Evolutionary conservation across 139 green algal genomes (phyloP).

Genomic region (Desmodesmus armatus): DNA sequence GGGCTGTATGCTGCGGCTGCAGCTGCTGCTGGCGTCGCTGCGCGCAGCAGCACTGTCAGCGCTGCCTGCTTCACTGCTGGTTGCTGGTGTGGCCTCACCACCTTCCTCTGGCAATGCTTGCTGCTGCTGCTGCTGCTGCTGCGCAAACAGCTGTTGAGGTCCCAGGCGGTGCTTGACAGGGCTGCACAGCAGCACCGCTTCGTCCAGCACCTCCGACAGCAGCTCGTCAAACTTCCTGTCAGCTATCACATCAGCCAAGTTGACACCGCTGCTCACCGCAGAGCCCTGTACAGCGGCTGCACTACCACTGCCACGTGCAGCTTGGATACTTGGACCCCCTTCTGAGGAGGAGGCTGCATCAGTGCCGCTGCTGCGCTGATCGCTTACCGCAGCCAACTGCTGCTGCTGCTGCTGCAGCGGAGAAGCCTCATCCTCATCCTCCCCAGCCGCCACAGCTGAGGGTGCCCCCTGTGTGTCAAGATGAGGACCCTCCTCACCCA

Average conservation of each 20-base stretch:
- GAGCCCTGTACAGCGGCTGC: too few relatives aligned
- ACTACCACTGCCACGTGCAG: too few relatives aligned
- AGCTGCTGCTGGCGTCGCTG: conserved; percentile 15
- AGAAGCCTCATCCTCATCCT: too few relatives aligned
- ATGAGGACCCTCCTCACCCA: neutral
- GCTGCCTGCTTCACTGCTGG: neutral
- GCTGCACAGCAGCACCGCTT: neutral
- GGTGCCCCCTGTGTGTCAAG: neutral
- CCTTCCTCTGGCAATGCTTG: neutral
- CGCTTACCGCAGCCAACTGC: neutral
- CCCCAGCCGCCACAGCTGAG: neutral
- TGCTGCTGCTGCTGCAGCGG: conserved; percentile 12
- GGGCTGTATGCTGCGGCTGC: conserved; percentile 26
- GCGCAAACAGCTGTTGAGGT: neutral
- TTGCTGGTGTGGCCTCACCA: too few relatives aligned
- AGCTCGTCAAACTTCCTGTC: conserved; percentile 9
- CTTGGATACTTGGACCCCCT: neutral
- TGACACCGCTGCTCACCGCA: neutral
- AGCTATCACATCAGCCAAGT: conserved; percentile 1
- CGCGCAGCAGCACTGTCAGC: neutral
- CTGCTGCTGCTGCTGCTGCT: conserved; percentile 23
- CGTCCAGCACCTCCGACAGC: conserved; percentile 15
- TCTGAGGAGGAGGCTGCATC: neutral
- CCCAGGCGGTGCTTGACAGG: neutral
- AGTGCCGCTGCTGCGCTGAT: neutral